Percentiles rank a stretch among this genome's conserved stretches.
Evolutionary conservation across 805 yeast genomes (phyloP).

Genomic region (Cyberlindnera bimundalis): DNA sequence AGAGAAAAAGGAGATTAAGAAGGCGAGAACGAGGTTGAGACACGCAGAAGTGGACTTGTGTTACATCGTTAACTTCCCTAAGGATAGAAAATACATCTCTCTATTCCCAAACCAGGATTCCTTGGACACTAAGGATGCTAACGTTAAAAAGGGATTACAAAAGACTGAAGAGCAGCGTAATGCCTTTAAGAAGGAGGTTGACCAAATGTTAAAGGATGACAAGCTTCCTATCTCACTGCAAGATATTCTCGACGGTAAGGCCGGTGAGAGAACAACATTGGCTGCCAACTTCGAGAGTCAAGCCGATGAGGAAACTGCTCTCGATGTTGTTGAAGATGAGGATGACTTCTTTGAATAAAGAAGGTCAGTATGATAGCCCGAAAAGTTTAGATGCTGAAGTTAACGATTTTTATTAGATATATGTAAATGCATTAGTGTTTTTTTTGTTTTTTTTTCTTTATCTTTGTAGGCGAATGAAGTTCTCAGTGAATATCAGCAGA

Average conservation of each 20-base stretch:
- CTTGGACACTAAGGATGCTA: conserved; percentile 26
- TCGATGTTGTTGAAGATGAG: conserved; percentile 28
- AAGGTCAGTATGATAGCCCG: no score
- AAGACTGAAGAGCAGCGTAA: conserved; percentile 42
- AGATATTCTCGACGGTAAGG: conserved; percentile 37
- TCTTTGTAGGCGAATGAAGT: no score
- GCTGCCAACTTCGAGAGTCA: conserved; percentile 19
- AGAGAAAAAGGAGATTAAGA: conserved; percentile 40
- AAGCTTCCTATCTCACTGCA: conserved; percentile 56
- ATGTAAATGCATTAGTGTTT: not conserved
- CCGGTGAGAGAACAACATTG: conserved; percentile 15
- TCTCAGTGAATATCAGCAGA: conserved; percentile 34
- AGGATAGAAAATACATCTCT: conserved; percentile 73
- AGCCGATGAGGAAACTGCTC: conserved; percentile 14
- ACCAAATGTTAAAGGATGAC: conserved; percentile 47
- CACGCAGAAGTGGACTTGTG: conserved; percentile 68
- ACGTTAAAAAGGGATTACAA: conserved; percentile 34
- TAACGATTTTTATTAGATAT: not conserved
- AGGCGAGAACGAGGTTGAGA: conserved; percentile 46
- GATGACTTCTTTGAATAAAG: conserved; percentile 30
- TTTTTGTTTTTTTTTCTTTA: no score
- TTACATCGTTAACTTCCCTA: conserved; percentile 76
- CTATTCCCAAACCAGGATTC: conserved; percentile 54
- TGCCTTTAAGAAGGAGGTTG: conserved; percentile 51
- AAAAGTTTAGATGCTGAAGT: not conserved